Conservation (phyloP, 257 asterid genomes). For the Penstemon barbatus region DNA sequence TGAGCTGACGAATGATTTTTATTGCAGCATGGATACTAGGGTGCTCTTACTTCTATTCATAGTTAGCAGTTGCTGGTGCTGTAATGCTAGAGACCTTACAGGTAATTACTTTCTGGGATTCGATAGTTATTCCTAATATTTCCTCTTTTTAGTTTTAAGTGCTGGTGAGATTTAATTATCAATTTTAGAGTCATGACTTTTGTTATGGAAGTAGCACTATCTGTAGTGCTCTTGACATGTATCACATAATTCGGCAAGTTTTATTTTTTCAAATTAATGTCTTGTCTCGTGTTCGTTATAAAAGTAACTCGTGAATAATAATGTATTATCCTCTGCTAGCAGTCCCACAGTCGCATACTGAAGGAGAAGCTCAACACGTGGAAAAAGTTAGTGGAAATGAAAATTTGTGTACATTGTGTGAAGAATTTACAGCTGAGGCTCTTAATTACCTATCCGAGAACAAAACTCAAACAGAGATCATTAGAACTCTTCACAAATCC, state of each 20-base stretch:
- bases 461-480: conserved; percentile 71
- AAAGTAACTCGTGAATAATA: conserved; percentile 12
- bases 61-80: conserved; percentile 52
- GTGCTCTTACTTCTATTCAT: conserved; percentile 48
- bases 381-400: conserved; percentile 42
- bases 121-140: conserved; percentile 30
- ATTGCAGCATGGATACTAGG: conserved; percentile 71
- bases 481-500: conserved; percentile 61
- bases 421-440: conserved; percentile 67
- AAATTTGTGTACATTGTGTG: conserved; percentile 62
- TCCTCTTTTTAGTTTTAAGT: conserved; percentile 7
- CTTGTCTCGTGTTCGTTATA: background rate
- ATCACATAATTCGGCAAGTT: conserved; percentile 1
- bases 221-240: conserved; percentile 8
- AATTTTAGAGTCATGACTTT: conserved; percentile 8
- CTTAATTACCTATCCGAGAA: conserved; percentile 60
- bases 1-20: conserved; percentile 28
- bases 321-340: conserved; percentile 30
- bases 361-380: conserved; percentile 39
- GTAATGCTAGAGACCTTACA: conserved; percentile 63
- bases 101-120: conserved; percentile 27
- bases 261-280: background rate
- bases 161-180: background rate
- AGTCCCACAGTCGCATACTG: conserved; percentile 47
- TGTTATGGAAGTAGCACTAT: conserved; percentile 9